A percentile compares a stretch with the other conserved stretches of the same genome.
phyloP scores from a whole-genome alignment of 176 grass and related monocot genomes.

The Tuctoria greenei region DNA sequence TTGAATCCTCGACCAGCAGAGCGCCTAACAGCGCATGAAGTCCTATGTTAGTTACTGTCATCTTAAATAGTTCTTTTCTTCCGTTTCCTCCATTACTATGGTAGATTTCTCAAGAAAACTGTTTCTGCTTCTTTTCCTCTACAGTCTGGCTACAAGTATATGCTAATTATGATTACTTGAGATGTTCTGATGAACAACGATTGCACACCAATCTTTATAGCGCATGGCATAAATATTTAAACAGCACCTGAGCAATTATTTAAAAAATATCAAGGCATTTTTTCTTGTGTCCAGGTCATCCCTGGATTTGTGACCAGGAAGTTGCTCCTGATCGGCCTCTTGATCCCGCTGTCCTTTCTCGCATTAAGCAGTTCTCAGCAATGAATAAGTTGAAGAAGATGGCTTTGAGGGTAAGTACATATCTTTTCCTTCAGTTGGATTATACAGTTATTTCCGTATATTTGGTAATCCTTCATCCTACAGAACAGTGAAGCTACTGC shows the following conservation, averaged over 20 bases:
- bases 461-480: conserved; percentile 10
- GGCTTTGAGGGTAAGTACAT: conserved; percentile 62
- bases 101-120: conserved; percentile 8
- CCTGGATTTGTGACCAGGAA: conserved; percentile 71
- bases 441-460: not conserved
- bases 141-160: not conserved
- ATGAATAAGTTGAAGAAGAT: conserved; percentile 92
- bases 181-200: not conserved
- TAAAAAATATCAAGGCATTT: not conserved
- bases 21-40: conserved; percentile 57
- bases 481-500: not conserved
- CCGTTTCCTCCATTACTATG: not conserved
- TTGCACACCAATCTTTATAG: not conserved
- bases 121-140: not conserved
- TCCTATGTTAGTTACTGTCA: conserved; percentile 58
- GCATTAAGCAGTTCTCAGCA: conserved; percentile 77
- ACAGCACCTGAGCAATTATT: not conserved
- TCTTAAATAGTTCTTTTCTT: conserved; percentile 3
- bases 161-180: not conserved
- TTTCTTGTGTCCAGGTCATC: conserved; percentile 60
- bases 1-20: conserved; percentile 49
- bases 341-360: conserved; percentile 74
- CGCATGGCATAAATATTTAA: not conserved
- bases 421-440: conserved; percentile 2
- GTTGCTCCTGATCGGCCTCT: conserved; percentile 72